Evolutionary conservation across 306 rosid species (phyloP).

Genomic region (Sophora flavescens): DNA sequence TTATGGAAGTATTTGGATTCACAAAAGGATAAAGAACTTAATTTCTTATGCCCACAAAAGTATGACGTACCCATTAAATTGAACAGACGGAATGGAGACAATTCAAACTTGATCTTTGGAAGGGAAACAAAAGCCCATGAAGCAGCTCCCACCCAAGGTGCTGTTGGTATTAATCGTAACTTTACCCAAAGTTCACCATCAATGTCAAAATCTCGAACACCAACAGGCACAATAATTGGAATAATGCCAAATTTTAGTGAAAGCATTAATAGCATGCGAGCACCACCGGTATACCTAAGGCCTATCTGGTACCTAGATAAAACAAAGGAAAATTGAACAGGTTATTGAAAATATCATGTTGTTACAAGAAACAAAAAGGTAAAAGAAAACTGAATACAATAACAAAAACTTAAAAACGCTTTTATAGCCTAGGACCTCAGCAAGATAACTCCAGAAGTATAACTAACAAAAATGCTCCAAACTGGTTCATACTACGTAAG

Average conservation of each 20-base stretch:
- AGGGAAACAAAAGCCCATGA: constrained; percentile 99
- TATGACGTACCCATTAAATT: constrained; percentile 88
- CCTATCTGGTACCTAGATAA: constrained; percentile 95
- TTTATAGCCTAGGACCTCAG: constrained; percentile 20
- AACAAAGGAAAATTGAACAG: constrained; percentile 33
- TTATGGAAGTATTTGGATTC: constrained; percentile 19
- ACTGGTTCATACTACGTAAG: constrained; percentile 6
- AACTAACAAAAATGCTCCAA: constrained; percentile 31
- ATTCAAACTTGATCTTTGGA: constrained; percentile 95
- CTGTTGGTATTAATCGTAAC: constrained; percentile 83
- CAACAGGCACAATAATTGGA: constrained; percentile 90
- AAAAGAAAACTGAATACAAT: neutral
- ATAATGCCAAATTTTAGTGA: constrained; percentile 89
- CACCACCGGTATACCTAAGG: constrained; percentile 95
- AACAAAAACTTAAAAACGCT: constrained; percentile 8
- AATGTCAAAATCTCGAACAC: constrained; percentile 94
- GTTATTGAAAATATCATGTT: constrained; percentile 18
- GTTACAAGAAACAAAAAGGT: neutral
- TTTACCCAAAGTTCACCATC: constrained; percentile 99
- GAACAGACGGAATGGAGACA: constrained; percentile 96
- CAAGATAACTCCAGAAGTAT: constrained; percentile 28
- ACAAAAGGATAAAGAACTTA: constrained; percentile 1
- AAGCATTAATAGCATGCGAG: constrained; percentile 93
- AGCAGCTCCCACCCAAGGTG: constrained; percentile 98
- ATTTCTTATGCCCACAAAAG: constrained; percentile 15